Evolutionary conservation across 345 rosid genomes (phyloP).

Genomic region (Mercurialis annua): DNA sequence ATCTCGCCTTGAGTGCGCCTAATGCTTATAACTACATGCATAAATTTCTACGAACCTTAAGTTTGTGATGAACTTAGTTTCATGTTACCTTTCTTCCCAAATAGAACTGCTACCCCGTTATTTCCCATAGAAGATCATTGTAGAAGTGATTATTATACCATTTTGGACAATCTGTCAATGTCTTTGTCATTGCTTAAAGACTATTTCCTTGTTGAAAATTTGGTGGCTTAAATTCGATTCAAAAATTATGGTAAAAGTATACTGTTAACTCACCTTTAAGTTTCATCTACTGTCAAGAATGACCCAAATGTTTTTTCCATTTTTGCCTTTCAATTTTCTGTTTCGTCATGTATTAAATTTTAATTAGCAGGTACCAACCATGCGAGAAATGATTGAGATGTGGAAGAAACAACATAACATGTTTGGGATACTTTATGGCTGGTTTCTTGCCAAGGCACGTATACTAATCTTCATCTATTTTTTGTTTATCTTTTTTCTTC

Average conservation of each 20-base stretch:
- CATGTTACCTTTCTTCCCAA: neutral
- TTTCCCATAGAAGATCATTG: neutral
- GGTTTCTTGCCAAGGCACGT: conserved; percentile 94
- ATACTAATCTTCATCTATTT: neutral
- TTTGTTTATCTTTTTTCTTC: neutral
- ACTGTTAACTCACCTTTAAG: neutral
- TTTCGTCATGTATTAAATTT: conserved; percentile 12
- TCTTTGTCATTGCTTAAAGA: neutral
- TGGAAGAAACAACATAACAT: conserved; percentile 85
- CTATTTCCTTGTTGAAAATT: neutral
- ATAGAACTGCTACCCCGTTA: neutral
- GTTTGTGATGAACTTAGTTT: no score
- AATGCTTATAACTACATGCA: no score
- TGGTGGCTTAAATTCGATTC: neutral
- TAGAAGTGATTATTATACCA: neutral
- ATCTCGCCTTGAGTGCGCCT: no score
- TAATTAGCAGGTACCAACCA: conserved; percentile 70
- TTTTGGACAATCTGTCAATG: neutral
- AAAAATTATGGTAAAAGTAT: no score
- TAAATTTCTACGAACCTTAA: no score
- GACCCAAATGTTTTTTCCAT: neutral
- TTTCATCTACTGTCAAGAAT: neutral
- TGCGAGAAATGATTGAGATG: conserved; percentile 87
- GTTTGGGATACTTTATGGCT: conserved; percentile 86
- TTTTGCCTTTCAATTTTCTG: neutral